phyloP scores from a whole-genome alignment of 176 grass and related monocot genomes.

The Microstegium vimineum region DNA sequence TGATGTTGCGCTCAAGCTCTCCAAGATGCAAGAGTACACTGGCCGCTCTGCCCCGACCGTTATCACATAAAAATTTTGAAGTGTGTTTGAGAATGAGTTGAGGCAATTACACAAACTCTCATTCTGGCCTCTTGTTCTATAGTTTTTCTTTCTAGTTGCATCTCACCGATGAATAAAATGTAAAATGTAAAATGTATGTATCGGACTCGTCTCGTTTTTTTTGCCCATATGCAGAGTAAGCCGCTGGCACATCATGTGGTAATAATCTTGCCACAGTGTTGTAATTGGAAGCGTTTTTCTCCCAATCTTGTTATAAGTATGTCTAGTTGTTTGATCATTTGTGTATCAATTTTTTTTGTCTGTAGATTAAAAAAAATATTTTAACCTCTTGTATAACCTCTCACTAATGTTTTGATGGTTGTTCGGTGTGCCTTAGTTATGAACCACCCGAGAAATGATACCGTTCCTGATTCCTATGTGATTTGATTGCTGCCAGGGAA shows the following conservation, averaged over 20 bases:
- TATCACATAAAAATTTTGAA: slow-evolving; percentile 69
- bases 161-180: slow-evolving; percentile 37
- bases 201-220: slow-evolving; percentile 4
- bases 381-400: background rate
- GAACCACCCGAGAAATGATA: background rate
- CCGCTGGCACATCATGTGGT: slow-evolving; percentile 17
- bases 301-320: slow-evolving; percentile 9
- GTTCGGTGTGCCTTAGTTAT: background rate
- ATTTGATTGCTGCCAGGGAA: background rate
- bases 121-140: slow-evolving; percentile 27
- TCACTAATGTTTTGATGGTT: background rate
- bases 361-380: too few relatives aligned
- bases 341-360: background rate
- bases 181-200: slow-evolving; percentile 45
- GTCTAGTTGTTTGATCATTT: background rate
- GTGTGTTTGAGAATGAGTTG: slow-evolving; percentile 9
- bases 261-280: slow-evolving; percentile 34
- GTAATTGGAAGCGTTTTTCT: slow-evolving; percentile 10
- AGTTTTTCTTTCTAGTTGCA: slow-evolving; percentile 6
- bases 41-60: slow-evolving; percentile 87
- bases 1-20: slow-evolving; percentile 76
- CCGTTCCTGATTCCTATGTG: background rate
- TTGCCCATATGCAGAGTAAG: slow-evolving; percentile 7
- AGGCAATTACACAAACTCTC: background rate
- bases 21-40: slow-evolving; percentile 81